Evolutionary conservation across 495 filamentous ascomycete genomes (phyloP), one percentile per base, ranked within the genome.

Genomic region (Amniculicola lignicola): DNA sequence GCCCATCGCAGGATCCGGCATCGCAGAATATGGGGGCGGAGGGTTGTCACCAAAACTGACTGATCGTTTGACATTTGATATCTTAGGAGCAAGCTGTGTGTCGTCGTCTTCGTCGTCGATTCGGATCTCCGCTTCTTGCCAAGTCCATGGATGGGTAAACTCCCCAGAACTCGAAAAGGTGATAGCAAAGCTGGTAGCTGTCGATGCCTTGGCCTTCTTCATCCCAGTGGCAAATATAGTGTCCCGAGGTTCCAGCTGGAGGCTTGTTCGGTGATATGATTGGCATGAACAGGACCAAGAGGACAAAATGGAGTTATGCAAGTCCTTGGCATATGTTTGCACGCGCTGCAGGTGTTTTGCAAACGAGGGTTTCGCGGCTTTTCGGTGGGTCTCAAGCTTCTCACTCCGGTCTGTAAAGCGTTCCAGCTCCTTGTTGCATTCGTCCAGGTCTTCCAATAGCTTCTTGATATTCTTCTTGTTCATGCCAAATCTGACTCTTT

Each of bases 351-450:
- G 23, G 2, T 42, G 51, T 23, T 14, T 51, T 3, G 52, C 57
- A 35, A 65, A 61, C 2, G 57, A 65, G 9, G 57, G 61, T 25
- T 60, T 64, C 4, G 38, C 35, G 14, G 51, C 39, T 41, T 57
- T 64, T 19, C 61, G 41, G 18, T 33, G 36, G 1, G 52, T 57
- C 35, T 65, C 62, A 19, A 65, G 36, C 57, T 58, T 65, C 38
- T 65, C 62, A 25, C 53, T 58, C n/a, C 48, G 38, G 31, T 61
- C 62, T 1, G 62, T 54, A 16, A 61, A 65, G 21, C 62, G 58
- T 33, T 65, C 62, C 25, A 65, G 29, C 27, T 65, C 57, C 44
- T 65, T 65, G 42, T 61, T 61, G 47, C 58, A 65, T 21, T 61
- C 57, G 41, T 57, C 57, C 18, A 65, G 43, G 37, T 65, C 52